Conservation (phyloP, 202 grass and related monocot species). For the Setaria italica region DNA sequence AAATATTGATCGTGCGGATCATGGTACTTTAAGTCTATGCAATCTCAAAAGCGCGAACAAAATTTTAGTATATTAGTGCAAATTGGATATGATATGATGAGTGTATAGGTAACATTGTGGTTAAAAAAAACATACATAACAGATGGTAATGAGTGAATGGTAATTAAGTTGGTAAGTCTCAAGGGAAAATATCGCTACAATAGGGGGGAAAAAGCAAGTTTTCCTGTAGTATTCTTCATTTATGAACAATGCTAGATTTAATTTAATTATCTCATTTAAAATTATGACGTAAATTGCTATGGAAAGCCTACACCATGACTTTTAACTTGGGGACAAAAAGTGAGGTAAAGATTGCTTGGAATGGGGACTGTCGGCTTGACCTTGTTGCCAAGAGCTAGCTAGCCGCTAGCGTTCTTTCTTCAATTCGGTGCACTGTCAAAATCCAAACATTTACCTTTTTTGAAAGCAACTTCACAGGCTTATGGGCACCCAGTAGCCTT, state of each 20-base stretch:
- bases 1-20: conserved; percentile 14
- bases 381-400: conserved; percentile 30
- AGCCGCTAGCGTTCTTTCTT: conserved; percentile 2
- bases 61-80: background rate
- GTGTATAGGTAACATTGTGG: background rate
- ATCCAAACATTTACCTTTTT: conserved; percentile 19
- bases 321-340: conserved; percentile 5
- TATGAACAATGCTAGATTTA: background rate
- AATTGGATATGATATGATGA: conserved; percentile 37
- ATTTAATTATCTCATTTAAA: background rate
- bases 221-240: background rate
- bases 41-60: conserved; percentile 21
- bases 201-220: background rate
- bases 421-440: conserved; percentile 35
- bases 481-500: background rate
- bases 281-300: background rate
- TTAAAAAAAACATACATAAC: background rate
- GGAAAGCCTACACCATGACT: background rate
- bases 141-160: background rate
- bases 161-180: background rate
- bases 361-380: conserved; percentile 53
- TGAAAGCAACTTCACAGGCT: background rate
- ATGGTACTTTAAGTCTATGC: conserved; percentile 35
- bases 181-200: background rate
- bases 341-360: conserved; percentile 45